Conservation (phyloP, 371 early-diverging fungal species). For the Haplosporangium sp. region DNA sequence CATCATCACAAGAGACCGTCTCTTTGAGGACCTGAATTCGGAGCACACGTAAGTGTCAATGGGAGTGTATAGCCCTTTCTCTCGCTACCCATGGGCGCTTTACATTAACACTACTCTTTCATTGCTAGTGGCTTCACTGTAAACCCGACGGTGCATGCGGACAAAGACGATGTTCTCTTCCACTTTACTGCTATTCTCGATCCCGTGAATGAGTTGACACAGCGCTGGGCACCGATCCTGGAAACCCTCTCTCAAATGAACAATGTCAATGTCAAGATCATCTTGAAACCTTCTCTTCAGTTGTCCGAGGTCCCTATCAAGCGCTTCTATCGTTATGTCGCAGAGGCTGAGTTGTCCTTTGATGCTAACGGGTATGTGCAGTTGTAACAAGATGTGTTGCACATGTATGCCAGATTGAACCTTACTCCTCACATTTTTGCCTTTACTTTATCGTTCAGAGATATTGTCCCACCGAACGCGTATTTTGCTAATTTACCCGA, state of each 20-base stretch:
- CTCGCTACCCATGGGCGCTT: background rate
- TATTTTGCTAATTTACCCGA: slow-evolving; percentile 81
- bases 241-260: slow-evolving; percentile 68
- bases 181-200: slow-evolving; percentile 78
- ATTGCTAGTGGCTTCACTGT: slow-evolving; percentile 26
- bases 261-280: slow-evolving; percentile 70
- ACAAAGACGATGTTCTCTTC: slow-evolving; percentile 56
- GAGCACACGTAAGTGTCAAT: slow-evolving; percentile 25
- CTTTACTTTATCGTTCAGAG: slow-evolving; percentile 1
- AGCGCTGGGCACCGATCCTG: slow-evolving; percentile 79
- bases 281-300: slow-evolving; percentile 65
- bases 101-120: background rate
- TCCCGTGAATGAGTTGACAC: slow-evolving; percentile 80
- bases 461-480: slow-evolving; percentile 61
- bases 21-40: slow-evolving; percentile 17
- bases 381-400: background rate
- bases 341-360: slow-evolving; percentile 71
- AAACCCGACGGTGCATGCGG: slow-evolving; percentile 27
- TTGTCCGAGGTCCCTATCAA: slow-evolving; percentile 77
- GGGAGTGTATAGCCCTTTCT: background rate
- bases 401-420: background rate
- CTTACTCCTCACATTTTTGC: background rate
- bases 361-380: slow-evolving; percentile 60
- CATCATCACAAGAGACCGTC: slow-evolving; percentile 28
- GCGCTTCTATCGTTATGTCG: slow-evolving; percentile 92